These are phyloP conservation scores for Davidsoniella virescens DNA, from an alignment of 2,329 filamentous ascomycete species.

Conservation along the genomic window DNA sequence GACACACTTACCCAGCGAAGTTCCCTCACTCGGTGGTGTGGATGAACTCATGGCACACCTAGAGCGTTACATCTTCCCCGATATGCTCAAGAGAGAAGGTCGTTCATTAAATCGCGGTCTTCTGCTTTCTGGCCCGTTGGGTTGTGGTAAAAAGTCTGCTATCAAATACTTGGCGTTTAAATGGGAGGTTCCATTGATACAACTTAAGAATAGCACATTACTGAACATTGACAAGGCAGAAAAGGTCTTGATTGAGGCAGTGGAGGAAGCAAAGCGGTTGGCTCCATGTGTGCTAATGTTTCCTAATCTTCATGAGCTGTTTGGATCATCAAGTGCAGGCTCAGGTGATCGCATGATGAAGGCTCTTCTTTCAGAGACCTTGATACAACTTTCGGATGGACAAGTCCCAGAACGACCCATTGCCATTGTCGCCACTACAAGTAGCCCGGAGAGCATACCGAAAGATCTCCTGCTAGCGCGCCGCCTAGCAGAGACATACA, in stretches of 20 bases:
- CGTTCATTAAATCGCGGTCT: conserved; percentile 32
- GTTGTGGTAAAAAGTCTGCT: conserved; percentile 67
- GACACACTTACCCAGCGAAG: conserved; percentile 18
- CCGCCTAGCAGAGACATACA: conserved; percentile 69
- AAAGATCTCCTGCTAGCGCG: conserved; percentile 58
- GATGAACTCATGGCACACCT: conserved; percentile 14
- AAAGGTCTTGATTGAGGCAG: conserved; percentile 24
- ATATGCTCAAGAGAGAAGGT: conserved; percentile 10
- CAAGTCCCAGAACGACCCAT: conserved; percentile 34
- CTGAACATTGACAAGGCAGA: conserved; percentile 25
- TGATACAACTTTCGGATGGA: conserved; percentile 6
- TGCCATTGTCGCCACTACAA: conserved; percentile 82
- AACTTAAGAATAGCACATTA: conserved; percentile 24
- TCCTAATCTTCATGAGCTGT: conserved; percentile 61
- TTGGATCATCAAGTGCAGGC: conserved; percentile 8
- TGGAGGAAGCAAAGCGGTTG: conserved; percentile 61
- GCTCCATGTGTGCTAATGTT: conserved; percentile 86
- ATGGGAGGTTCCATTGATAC: conserved; percentile 57
- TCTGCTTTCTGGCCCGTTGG: conserved; percentile 61
- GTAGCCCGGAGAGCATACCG: conserved; percentile 72
- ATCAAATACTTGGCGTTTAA: conserved; percentile 58
- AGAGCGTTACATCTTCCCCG: conserved; percentile 8
- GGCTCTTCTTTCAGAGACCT: conserved; percentile 1
- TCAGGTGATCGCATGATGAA: conserved; percentile 57
- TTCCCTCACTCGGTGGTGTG: conserved; percentile 19